These are phyloP conservation scores for Zymoseptoria ardabiliae DNA, from an alignment of 2,329 filamentous ascomycete species.

Conservation along the genomic window DNA sequence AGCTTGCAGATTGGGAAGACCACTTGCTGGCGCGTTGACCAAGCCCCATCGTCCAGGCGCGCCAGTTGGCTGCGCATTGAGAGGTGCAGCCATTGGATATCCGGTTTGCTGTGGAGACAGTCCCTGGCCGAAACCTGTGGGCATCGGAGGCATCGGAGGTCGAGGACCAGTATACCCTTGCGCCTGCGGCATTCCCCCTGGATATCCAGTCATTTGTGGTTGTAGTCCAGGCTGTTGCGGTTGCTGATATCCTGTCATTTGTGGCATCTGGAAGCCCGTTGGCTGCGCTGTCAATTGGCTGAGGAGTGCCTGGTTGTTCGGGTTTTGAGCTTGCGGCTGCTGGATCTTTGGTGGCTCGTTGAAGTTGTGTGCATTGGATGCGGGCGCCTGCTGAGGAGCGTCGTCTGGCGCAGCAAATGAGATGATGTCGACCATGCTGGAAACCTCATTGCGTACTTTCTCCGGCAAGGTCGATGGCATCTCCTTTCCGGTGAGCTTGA, in stretches of 20 bases:
- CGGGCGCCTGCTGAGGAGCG: conserved; percentile 39
- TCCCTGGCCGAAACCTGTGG: conserved; percentile 58
- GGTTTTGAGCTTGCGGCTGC: conserved; percentile 52
- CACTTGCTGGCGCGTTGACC: conserved; percentile 83
- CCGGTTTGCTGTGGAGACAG: conserved; percentile 58
- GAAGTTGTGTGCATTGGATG: conserved; percentile 65
- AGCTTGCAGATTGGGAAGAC: conserved; percentile 87
- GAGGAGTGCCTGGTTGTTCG: conserved; percentile 59
- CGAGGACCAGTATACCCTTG: conserved; percentile 74
- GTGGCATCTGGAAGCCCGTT: conserved; percentile 40
- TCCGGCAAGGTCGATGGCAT: conserved; percentile 72
- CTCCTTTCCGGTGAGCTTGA: conserved; percentile 80
- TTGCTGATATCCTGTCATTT: conserved; percentile 18
- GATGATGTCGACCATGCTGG: conserved; percentile 99
- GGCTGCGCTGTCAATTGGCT: conserved; percentile 49
- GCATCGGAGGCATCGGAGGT: conserved; percentile 77
- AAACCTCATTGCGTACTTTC: conserved; percentile 89
- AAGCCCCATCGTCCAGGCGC: conserved; percentile 95
- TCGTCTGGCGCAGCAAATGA: conserved; percentile 87
- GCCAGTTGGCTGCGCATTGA: conserved; percentile 93
- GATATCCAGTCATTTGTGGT: conserved; percentile 46
- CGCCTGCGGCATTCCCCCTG: conserved; percentile 57
- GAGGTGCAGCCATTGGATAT: conserved; percentile 54
- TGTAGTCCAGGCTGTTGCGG: conserved; percentile 58
- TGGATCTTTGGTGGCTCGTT: conserved; percentile 47